Evolutionary conservation across 495 filamentous ascomycete genomes (phyloP).

Genomic region (Trypethelium eluteriae): DNA sequence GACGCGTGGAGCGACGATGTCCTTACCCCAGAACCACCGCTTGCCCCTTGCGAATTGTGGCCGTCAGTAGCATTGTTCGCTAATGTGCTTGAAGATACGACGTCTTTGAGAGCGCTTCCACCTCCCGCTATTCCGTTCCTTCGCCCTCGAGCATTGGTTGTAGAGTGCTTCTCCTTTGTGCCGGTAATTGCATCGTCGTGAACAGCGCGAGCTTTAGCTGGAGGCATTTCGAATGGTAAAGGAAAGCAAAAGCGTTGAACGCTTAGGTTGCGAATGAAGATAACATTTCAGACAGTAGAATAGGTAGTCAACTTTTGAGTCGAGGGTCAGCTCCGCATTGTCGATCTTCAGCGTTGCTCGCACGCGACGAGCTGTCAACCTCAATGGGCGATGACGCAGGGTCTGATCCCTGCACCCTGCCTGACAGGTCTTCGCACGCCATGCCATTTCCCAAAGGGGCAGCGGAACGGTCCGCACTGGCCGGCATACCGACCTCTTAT

Average conservation of each 20-base stretch:
- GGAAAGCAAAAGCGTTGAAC: not conserved
- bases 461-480: not conserved
- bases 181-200: constrained; percentile 22
- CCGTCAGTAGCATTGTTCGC: constrained; percentile 18
- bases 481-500: not conserved
- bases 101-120: constrained; percentile 34
- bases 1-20: not conserved
- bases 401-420: not conserved
- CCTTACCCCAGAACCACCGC: constrained; percentile 31
- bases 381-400: constrained; percentile 9
- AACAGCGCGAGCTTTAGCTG: constrained; percentile 22
- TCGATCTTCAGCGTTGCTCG: constrained; percentile 1
- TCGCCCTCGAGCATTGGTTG: constrained; percentile 13
- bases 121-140: constrained; percentile 9
- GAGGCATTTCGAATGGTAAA: constrained; percentile 21
- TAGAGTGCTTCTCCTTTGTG: constrained; percentile 19
- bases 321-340: constrained; percentile 3
- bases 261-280: not conserved
- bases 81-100: constrained; percentile 28
- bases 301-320: not conserved
- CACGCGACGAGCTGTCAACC: not conserved
- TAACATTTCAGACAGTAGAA: not conserved
- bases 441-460: not conserved
- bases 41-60: constrained; percentile 15
- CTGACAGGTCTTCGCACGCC: not conserved